Conservation (phyloP, 2,329 filamentous ascomycete genomes). For the Alternaria postmessia region DNA sequence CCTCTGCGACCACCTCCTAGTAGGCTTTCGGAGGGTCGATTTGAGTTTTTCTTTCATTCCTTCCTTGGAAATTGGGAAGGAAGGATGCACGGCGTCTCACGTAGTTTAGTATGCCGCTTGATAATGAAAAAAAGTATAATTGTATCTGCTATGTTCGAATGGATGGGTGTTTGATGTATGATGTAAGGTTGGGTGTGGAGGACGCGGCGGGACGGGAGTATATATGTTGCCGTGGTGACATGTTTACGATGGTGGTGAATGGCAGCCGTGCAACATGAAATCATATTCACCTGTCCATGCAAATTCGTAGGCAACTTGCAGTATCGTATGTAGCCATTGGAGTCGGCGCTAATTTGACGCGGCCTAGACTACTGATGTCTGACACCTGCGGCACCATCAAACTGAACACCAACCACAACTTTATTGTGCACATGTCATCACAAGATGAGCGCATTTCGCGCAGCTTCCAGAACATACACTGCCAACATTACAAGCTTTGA, state of each 20-base stretch:
- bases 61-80: slow-evolving; percentile 14
- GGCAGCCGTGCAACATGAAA: too few species aligned
- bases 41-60: slow-evolving; percentile 19
- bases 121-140: slow-evolving; percentile 29
- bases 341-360: background rate
- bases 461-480: background rate
- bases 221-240: background rate
- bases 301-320: too few species aligned
- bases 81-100: slow-evolving; percentile 24
- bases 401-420: background rate
- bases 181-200: background rate
- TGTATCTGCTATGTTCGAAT: rapidly evolving
- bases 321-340: background rate
- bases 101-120: slow-evolving; percentile 29
- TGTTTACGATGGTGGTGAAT: too few species aligned
- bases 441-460: background rate
- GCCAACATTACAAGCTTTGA: slow-evolving; percentile 3
- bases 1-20: slow-evolving; percentile 22
- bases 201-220: background rate
- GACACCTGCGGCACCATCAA: background rate
- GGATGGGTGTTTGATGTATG: background rate
- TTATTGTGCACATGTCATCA: background rate
- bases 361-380: background rate
- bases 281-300: background rate
- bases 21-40: slow-evolving; percentile 26